These are phyloP conservation scores for Drosera capensis DNA, from an alignment of 148 eudicot species.

Conservation along the genomic window DNA sequence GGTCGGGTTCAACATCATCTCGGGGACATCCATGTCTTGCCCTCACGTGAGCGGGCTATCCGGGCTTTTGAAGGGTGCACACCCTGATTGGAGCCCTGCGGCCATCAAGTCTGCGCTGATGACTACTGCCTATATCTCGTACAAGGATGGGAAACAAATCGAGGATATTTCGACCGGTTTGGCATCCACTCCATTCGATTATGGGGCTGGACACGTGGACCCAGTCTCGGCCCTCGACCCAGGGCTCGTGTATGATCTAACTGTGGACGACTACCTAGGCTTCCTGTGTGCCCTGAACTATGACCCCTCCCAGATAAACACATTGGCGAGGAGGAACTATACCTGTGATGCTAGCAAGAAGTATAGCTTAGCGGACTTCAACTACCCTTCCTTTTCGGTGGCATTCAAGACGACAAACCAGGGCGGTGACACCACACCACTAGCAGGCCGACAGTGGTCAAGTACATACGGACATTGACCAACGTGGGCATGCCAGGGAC, in stretches of 20 bases:
- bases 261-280: slow-evolving; percentile 25
- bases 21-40: slow-evolving; percentile 57
- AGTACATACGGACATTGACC: slow-evolving; percentile 55
- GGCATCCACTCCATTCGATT: slow-evolving; percentile 40
- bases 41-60: slow-evolving; percentile 58
- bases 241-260: slow-evolving; percentile 44
- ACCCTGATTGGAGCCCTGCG: slow-evolving; percentile 52
- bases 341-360: slow-evolving; percentile 25
- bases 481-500: slow-evolving; percentile 64
- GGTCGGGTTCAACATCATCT: slow-evolving; percentile 44
- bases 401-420: slow-evolving; percentile 5
- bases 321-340: slow-evolving; percentile 25
- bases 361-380: slow-evolving; percentile 26
- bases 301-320: slow-evolving; percentile 24
- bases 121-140: slow-evolving; percentile 40
- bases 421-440: not conserved
- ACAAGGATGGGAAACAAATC: slow-evolving; percentile 26
- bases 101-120: slow-evolving; percentile 50
- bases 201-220: slow-evolving; percentile 56
- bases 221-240: slow-evolving; percentile 50
- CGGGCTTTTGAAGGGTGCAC: slow-evolving; percentile 38
- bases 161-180: slow-evolving; percentile 35
- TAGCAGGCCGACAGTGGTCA: slow-evolving; percentile 12
- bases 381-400: slow-evolving; percentile 54
- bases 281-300: slow-evolving; percentile 45